Evolutionary conservation across 192 early-diverging fungal species (phyloP).

Genomic region (Dissophora globulifera): DNA sequence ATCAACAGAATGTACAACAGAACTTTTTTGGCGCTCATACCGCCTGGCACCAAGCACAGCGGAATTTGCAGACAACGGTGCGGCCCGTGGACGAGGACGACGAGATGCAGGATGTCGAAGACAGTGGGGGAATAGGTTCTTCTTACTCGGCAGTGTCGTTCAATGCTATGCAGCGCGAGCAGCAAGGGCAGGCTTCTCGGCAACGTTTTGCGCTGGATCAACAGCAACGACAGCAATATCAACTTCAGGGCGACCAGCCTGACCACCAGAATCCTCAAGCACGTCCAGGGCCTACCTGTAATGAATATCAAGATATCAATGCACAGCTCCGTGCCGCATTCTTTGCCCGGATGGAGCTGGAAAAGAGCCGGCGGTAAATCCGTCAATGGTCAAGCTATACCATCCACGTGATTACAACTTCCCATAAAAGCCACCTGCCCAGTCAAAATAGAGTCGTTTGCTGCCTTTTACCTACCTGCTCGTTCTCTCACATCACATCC

Average conservation of each 20-base stretch:
- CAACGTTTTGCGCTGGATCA: conserved; percentile 4
- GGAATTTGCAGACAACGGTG: conserved; percentile 13
- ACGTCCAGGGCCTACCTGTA: neutral
- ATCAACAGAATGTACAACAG: neutral
- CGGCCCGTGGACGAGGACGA: conserved; percentile 56
- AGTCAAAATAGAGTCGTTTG: too few species aligned
- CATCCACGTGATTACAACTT: too few species aligned
- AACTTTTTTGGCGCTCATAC: conserved; percentile 28
- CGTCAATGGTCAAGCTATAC: neutral
- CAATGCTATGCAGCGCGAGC: neutral
- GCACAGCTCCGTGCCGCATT: conserved; percentile 46
- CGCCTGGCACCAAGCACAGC: conserved; percentile 41
- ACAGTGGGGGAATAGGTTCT: neutral
- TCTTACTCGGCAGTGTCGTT: neutral
- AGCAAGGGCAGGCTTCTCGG: neutral
- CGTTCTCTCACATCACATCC: conserved; percentile 18
- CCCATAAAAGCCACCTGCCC: too few species aligned
- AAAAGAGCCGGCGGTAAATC: conserved; percentile 19
- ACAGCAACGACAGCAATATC: neutral
- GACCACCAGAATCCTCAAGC: conserved; percentile 2
- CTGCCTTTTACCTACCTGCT: neutral
- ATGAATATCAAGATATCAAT: conserved; percentile 35
- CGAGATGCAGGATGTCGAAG: conserved; percentile 36
- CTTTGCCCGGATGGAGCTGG: conserved; percentile 23
- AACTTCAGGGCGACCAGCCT: neutral